Evolutionary conservation across 169 alveolate genomes (phyloP), one percentile per base, ranked within the genome.

Genomic region (Plasmodium sp.): DNA sequence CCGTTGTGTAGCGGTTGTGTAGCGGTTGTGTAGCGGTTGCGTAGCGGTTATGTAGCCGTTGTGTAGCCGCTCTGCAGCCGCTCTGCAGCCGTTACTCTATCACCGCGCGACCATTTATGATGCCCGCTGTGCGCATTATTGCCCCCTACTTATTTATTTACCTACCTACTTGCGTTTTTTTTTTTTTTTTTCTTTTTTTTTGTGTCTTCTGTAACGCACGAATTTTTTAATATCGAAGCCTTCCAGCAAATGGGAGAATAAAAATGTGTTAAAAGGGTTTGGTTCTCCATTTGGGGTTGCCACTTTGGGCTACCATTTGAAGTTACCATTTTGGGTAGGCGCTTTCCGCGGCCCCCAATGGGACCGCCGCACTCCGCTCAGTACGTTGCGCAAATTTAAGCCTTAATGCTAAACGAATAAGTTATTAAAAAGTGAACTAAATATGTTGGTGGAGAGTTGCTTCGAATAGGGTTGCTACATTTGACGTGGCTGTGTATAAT

Each of bases 131-230:
- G 77, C n/a, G 77, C 77, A 67, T 67, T 67, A 31, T 31, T 27
- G 39, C 62, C n/a, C 77, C 77, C 22, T n/a, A 14, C 74, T 10
- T 41, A 75, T 34, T 75, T 75, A 75, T 75, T 75, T 75, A 75
- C 22, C 34, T 75, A 75, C 45, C 6, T 75, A 75, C 45, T 75
- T 75, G 34, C 12, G 34, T 10, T 75, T 34, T 75, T 75, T 74
- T 74, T 74, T 74, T 74, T 62, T 84, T 27, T 74, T 36, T 84
- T 84, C 41, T 75, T 75, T 73, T 36, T 84, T 84, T 84, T 84
- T 84, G 75, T 83, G 54, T 84, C 54, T 45, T 51, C 36, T 84
- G 54, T 45, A 72, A 74, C 34, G 71, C 80, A 73, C 79, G 80
- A 74, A 74, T 48, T 84, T 84, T 84, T 84, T 39, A 45, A 74